Conservation (phyloP, 495 filamentous ascomycete genomes). For the Achaetomiella virescens region DNA sequence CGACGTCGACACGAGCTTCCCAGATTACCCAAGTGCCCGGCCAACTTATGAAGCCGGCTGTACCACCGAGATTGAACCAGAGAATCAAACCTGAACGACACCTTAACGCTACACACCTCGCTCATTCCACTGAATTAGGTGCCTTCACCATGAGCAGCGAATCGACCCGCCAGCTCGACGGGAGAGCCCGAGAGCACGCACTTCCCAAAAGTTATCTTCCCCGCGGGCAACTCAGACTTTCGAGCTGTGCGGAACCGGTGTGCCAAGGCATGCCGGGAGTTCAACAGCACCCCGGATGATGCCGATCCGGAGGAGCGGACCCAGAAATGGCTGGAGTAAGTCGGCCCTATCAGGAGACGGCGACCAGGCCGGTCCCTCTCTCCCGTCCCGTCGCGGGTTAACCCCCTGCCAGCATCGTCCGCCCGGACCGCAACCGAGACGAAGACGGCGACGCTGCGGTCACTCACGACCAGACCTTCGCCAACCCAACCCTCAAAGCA, state of each 20-base stretch:
- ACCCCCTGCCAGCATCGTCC: conserved; percentile 24
- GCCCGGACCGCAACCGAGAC: conserved; percentile 24
- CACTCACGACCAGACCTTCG: conserved; percentile 32
- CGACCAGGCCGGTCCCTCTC: not conserved
- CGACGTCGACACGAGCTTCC: not conserved
- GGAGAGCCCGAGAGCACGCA: not conserved
- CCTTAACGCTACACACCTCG: too few relatives aligned
- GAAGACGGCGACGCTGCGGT: conserved; percentile 19
- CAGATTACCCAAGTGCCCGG: not conserved
- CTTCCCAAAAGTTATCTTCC: conserved; percentile 20
- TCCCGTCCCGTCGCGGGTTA: not conserved
- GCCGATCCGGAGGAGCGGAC: conserved; percentile 25
- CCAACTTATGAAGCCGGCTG: too few relatives aligned
- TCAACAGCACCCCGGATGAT: conserved; percentile 33
- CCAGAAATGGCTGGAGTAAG: conserved; percentile 30
- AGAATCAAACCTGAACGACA: not conserved
- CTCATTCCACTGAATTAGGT: too few relatives aligned
- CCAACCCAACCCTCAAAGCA: conserved; percentile 25
- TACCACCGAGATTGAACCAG: not conserved
- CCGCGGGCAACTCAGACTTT: conserved; percentile 33
- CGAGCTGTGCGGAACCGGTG: conserved; percentile 27
- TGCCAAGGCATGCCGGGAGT: conserved; percentile 29
- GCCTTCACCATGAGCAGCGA: conserved; percentile 5
- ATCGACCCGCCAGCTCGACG: not conserved
- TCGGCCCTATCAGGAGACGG: not conserved